Percentiles rank a stretch among this genome's conserved stretches.
Evolutionary conservation across 129 eudicot genomes (phyloP).

Genomic region (Solidago caesia): DNA sequence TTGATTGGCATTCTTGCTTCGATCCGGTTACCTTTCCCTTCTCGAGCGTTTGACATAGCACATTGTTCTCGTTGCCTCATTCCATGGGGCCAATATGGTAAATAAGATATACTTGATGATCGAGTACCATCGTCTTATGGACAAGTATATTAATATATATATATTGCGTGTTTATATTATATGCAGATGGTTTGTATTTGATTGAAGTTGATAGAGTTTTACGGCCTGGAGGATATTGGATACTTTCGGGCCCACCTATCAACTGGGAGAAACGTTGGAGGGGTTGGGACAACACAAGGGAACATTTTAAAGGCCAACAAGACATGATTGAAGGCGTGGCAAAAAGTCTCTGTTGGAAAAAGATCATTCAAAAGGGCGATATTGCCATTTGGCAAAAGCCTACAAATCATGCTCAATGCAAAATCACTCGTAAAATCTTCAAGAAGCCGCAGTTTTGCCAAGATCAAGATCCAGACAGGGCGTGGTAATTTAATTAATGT

Average conservation of each 20-base stretch:
- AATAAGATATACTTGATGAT: not conserved
- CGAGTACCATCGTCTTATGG: not conserved
- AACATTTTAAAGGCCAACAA: slow-evolving; percentile 70
- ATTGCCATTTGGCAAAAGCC: slow-evolving; percentile 93
- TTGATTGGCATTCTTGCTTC: slow-evolving; percentile 75
- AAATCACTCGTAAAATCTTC: slow-evolving; percentile 58
- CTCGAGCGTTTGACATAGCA: slow-evolving; percentile 91
- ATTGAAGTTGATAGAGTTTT: slow-evolving; percentile 82
- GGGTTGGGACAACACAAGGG: slow-evolving; percentile 68
- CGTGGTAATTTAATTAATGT: slow-evolving; percentile 51
- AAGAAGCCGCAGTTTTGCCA: slow-evolving; percentile 69
- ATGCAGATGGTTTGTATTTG: slow-evolving; percentile 72
- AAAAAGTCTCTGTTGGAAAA: slow-evolving; percentile 85
- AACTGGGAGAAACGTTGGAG: slow-evolving; percentile 83
- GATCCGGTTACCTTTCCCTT: slow-evolving; percentile 74
- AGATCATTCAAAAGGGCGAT: slow-evolving; percentile 58
- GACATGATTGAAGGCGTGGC: slow-evolving; percentile 58
- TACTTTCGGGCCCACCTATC: slow-evolving; percentile 93
- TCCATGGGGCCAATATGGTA: slow-evolving; percentile 89
- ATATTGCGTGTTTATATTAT: not conserved
- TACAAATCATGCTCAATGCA: slow-evolving; percentile 73
- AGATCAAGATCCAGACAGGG: slow-evolving; percentile 58
- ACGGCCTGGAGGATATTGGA: slow-evolving; percentile 96
- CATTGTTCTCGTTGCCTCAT: slow-evolving; percentile 98
- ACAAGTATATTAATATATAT: not conserved